These are phyloP conservation scores for Nemania sp. DNA, from an alignment of 2,329 filamentous ascomycete species.

Conservation along the genomic window DNA sequence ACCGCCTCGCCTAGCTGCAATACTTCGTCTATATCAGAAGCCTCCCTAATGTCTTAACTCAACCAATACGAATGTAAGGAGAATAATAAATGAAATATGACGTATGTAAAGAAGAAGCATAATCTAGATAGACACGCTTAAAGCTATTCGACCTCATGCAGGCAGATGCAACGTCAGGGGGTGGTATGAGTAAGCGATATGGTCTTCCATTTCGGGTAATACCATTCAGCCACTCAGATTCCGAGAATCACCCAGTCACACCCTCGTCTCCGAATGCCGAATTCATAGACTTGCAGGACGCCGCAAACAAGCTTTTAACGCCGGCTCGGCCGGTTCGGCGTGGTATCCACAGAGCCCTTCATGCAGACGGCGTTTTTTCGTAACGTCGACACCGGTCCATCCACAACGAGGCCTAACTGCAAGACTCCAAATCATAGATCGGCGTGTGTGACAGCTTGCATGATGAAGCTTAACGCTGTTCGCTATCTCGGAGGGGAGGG, in stretches of 20 bases:
- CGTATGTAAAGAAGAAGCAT: not conserved
- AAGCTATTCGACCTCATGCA: not conserved
- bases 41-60: not conserved
- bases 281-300: not conserved
- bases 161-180: not conserved
- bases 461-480: slow-evolving; percentile 18
- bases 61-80: not conserved
- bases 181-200: slow-evolving; percentile 14
- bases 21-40: not conserved
- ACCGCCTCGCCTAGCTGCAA: no score
- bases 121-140: not conserved
- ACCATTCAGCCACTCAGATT: slow-evolving; percentile 29
- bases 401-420: not conserved
- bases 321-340: not conserved
- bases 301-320: not conserved
- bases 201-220: slow-evolving; percentile 24
- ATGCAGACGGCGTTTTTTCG: not conserved
- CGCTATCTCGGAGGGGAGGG: slow-evolving; percentile 21
- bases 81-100: not conserved
- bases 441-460: slow-evolving; percentile 3
- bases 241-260: slow-evolving; percentile 7
- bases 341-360: not conserved
- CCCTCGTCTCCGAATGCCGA: slow-evolving; percentile 28
- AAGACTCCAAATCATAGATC: not conserved
- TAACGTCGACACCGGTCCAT: not conserved